These are phyloP conservation scores for Globomyces sp. DNA, from an alignment of 371 early-diverging fungal species.

Conservation along the genomic window DNA sequence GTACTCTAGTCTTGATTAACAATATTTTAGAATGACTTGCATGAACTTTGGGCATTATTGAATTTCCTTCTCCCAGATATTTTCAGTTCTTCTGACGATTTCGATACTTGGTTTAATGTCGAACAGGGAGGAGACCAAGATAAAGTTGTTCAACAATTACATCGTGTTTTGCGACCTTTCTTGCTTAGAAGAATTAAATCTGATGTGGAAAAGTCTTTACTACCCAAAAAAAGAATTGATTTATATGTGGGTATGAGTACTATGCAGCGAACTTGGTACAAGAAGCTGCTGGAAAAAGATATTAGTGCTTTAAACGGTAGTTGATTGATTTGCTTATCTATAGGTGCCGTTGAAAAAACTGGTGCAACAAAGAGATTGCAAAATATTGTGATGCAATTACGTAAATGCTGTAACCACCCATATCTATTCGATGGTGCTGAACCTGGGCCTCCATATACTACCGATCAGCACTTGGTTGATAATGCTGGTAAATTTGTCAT, in stretches of 20 bases:
- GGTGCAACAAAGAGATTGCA: slow-evolving; percentile 60
- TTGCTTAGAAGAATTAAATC: slow-evolving; percentile 97
- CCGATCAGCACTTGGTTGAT: slow-evolving; percentile 94
- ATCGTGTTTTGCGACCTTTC: slow-evolving; percentile 91
- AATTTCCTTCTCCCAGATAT: slow-evolving; percentile 97
- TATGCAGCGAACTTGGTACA: slow-evolving; percentile 98
- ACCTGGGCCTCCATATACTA: slow-evolving; percentile 94
- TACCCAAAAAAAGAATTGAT: slow-evolving; percentile 97
- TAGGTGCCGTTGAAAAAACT: slow-evolving; percentile 21
- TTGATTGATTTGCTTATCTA: neutral
- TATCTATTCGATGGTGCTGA: slow-evolving; percentile 99
- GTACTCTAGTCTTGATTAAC: neutral
- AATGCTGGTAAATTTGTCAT: slow-evolving; percentile 94
- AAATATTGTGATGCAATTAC: slow-evolving; percentile 98
- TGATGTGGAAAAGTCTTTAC: slow-evolving; percentile 88
- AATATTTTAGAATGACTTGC: slow-evolving; percentile 90
- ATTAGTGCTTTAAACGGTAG: slow-evolving; percentile 92
- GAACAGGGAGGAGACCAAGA: slow-evolving; percentile 70
- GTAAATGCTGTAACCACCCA: slow-evolving; percentile 99
- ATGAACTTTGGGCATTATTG: slow-evolving; percentile 98
- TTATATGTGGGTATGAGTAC: slow-evolving; percentile 92
- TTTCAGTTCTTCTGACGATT: slow-evolving; percentile 89
- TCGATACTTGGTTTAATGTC: slow-evolving; percentile 85
- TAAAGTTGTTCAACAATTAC: slow-evolving; percentile 85
- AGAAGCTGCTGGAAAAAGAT: slow-evolving; percentile 96